These are phyloP conservation scores for Rhynchospora breviuscula DNA, from an alignment of 176 grass and related monocot species.

Conservation along the genomic window DNA sequence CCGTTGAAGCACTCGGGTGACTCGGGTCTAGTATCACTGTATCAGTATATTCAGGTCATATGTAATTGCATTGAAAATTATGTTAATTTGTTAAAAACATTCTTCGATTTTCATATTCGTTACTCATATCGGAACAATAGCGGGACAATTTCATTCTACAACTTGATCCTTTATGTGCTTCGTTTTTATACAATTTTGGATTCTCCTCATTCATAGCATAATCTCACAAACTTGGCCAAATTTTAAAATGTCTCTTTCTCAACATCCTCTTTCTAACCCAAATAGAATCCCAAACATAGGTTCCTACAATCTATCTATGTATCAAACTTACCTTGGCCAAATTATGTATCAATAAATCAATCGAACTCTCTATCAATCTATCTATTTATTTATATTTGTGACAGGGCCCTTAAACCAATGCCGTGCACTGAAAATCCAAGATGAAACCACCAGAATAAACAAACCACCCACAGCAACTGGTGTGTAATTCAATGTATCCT, in stretches of 20 bases:
- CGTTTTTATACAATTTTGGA: neutral
- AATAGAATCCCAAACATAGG: neutral
- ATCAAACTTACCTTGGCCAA: too few species aligned
- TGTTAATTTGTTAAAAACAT: neutral
- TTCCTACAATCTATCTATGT: neutral
- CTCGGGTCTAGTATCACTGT: too few species aligned
- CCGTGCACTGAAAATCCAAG: conserved; percentile 30
- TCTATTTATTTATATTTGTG: conserved; percentile 22
- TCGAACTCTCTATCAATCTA: neutral
- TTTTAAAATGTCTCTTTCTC: neutral
- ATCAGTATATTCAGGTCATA: too few species aligned
- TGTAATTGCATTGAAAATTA: too few species aligned
- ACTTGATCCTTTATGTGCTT: too few species aligned
- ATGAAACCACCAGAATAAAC: conserved; percentile 20
- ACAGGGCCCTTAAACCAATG: conserved; percentile 67
- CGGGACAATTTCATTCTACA: neutral
- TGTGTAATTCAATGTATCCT: conserved; percentile 57
- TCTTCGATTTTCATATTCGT: neutral
- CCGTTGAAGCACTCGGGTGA: too few species aligned
- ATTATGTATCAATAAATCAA: too few species aligned
- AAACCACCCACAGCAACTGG: conserved; percentile 27
- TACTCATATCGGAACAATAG: neutral
- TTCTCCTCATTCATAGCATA: neutral
- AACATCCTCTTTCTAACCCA: neutral
- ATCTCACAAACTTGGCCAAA: neutral